Percentiles rank a stretch among this genome's conserved stretches.
These are phyloP conservation scores for Meira nashicola DNA, from an alignment of 1,284 basidiomycete genomes.

Conservation along the genomic window DNA sequence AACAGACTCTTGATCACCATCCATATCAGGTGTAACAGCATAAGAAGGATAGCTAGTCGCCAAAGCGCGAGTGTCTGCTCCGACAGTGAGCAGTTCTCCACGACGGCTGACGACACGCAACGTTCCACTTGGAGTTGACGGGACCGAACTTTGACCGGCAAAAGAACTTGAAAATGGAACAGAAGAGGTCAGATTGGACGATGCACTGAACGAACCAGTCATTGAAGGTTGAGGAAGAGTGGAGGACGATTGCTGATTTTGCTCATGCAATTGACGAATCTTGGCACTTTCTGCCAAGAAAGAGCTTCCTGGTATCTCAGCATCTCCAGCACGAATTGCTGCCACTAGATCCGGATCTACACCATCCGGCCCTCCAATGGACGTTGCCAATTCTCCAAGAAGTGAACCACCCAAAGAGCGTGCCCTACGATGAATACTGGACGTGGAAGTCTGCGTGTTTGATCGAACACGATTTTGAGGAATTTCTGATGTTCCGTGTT, in stretches of 20 bases:
- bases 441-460: neutral
- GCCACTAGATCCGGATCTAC: slow-evolving; percentile 49
- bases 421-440: slow-evolving; percentile 42
- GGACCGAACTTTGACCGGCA: neutral
- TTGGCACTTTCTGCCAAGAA: neutral
- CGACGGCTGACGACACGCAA: neutral
- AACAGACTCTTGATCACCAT: too few species aligned
- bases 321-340: slow-evolving; percentile 38
- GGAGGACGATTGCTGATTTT: neutral
- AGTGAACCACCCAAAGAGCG: slow-evolving; percentile 42
- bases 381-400: slow-evolving; percentile 32
- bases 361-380: slow-evolving; percentile 49
- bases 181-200: slow-evolving; percentile 9
- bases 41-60: slow-evolving; percentile 20
- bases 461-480: neutral
- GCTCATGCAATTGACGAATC: neutral
- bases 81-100: too few species aligned
- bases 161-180: neutral
- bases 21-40: neutral
- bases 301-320: slow-evolving; percentile 24
- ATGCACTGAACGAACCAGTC: neutral
- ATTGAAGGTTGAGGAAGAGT: slow-evolving; percentile 14
- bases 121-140: slow-evolving; percentile 17
- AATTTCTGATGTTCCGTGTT: too few species aligned
- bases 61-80: slow-evolving; percentile 19